Evolutionary conservation across 768 basidiomycete species (phyloP), one percentile per base, ranked within the genome.

Genomic region (Lepiota venenata): DNA sequence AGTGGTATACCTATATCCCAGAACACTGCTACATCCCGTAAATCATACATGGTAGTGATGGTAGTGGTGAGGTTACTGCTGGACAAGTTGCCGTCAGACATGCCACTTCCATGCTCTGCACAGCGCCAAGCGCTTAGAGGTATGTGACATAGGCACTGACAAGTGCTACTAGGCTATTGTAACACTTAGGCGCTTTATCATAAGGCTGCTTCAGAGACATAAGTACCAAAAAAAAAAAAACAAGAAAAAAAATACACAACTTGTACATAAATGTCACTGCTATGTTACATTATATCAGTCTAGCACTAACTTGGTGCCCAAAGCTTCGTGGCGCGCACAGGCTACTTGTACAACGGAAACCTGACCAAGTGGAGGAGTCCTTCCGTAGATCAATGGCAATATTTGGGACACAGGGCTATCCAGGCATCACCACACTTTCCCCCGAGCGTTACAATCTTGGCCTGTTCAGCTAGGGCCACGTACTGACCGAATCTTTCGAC

Each of bases 401-500:
- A 71, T n/a, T 66, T 61, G 20, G 69, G 63, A 10, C 61, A 61
- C 35, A 77, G 60, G 11, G 60, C 43, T 27, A 77, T 71, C 78
- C 78, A 78, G 8, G 69, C 72, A 12, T 52, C 36, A 3, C 68
- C 68, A 22, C 66, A 70, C 40, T 38, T 41, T 3, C 75, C 77
- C 25, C 79, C 80, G 12, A 70, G 65, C 39, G 70, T 67, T 49
- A 80, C 58, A 27, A 81, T 65, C 20, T 68, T 71, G 12, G 58
- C 64, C 52, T 71, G 63, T 37, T 66, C 64, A 11, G 80, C 80
- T 50, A 71, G 56, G 8, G 56, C 58, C 11, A 68, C 48, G 57
- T 81, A 82, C 39, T 75, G 69, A 15, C 64, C 64, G 57, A 81
- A 78, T 21, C 62, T 71, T 5, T 68, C 25, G 4, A 72, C 74